phyloP scores from a whole-genome alignment of 192 early-diverging fungal genomes.

The Umbelopsis isabellina region DNA sequence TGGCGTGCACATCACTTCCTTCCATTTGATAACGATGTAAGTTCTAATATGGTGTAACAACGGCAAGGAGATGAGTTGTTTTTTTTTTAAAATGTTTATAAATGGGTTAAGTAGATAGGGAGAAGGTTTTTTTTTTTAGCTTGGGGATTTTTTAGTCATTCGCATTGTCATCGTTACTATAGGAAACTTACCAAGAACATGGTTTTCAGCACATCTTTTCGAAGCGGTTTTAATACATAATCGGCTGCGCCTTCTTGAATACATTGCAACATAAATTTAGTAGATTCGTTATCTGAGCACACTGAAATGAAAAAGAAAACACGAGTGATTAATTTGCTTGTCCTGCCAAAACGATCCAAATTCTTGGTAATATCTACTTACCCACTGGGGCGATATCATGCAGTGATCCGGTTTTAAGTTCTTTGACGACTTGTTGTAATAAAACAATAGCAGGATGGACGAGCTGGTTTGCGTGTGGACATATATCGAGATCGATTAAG shows the following conservation, averaged over 20 bases:
- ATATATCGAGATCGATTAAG: conserved; percentile 14
- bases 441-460: conserved; percentile 10
- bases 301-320: conserved; percentile 33
- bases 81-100: too few species aligned
- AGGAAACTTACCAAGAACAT: conserved; percentile 54
- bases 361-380: background rate
- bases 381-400: conserved; percentile 13
- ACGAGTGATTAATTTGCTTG: background rate
- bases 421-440: conserved; percentile 14
- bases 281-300: conserved; percentile 40
- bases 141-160: background rate
- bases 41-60: background rate
- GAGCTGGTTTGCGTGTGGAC: conserved; percentile 11
- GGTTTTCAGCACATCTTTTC: conserved; percentile 51
- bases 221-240: conserved; percentile 57
- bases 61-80: background rate
- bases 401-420: conserved; percentile 8
- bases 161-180: too few species aligned
- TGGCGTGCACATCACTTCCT: conserved; percentile 1
- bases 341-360: too few species aligned
- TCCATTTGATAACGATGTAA: conserved; percentile 19
- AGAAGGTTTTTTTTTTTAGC: background rate
- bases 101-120: background rate
- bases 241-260: conserved; percentile 58
- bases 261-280: conserved; percentile 48